Percentiles rank a stretch among this genome's conserved stretches.
These are phyloP conservation scores for Sporothrix pseudoabietina DNA, from an alignment of 2,329 filamentous ascomycete genomes.

Conservation along the genomic window DNA sequence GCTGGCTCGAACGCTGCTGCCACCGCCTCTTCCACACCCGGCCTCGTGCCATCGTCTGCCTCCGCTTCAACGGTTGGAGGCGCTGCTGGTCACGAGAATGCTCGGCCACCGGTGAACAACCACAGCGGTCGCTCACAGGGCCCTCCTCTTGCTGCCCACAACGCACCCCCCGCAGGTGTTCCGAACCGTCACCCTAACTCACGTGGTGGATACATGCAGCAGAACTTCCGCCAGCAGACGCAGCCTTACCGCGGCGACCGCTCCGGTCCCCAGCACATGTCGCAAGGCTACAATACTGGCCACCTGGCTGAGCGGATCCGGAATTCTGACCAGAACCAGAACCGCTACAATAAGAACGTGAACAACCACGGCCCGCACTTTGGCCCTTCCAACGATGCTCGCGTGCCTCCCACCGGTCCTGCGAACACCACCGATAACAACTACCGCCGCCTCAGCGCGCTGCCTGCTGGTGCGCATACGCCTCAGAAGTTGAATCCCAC, in stretches of 20 bases:
- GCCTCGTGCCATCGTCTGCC: background rate
- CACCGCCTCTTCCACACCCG: background rate
- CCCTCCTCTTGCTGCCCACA: constrained; percentile 34
- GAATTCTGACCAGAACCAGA: constrained; percentile 51
- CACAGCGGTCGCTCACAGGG: constrained; percentile 29
- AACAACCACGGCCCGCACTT: constrained; percentile 42
- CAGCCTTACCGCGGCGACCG: constrained; percentile 55
- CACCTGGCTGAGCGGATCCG: constrained; percentile 55
- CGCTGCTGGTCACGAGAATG: constrained; percentile 22
- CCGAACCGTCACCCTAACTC: constrained; percentile 51
- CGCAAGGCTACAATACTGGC: constrained; percentile 48
- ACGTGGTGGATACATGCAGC: constrained; percentile 54
- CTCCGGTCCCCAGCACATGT: constrained; percentile 46
- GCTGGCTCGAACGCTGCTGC: constrained; percentile 23
- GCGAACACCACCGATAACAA: constrained; percentile 57
- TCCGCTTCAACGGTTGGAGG: constrained; percentile 36
- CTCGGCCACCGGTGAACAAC: background rate
- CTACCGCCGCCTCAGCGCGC: constrained; percentile 57
- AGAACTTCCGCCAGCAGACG: constrained; percentile 51
- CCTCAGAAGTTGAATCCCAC: constrained; percentile 64
- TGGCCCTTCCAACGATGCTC: constrained; percentile 64
- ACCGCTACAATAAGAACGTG: constrained; percentile 41
- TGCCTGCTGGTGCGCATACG: constrained; percentile 51
- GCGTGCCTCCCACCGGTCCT: constrained; percentile 74
- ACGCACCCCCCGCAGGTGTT: constrained; percentile 38